A percentile compares a stretch with the other conserved stretches of the same genome.
Conservation (phyloP, 257 asterid species). For the Ballota nigra region DNA sequence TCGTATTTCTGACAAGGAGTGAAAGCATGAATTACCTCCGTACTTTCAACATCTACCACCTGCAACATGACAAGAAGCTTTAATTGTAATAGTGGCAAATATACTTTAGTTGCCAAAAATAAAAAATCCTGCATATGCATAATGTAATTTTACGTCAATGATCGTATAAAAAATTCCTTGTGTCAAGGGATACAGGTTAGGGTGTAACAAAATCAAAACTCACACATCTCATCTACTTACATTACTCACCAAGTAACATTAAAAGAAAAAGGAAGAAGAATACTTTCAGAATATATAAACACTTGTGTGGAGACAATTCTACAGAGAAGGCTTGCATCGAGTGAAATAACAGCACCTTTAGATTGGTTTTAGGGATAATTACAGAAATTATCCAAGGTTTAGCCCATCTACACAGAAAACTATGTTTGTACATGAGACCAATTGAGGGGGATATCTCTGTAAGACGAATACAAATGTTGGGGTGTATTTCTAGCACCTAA, state of each 20-base stretch:
- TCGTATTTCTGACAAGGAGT: conserved; percentile 59
- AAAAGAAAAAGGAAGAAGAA: neutral
- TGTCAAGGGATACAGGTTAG: neutral
- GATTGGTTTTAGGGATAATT: neutral
- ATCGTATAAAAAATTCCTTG: neutral
- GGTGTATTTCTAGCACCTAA: neutral
- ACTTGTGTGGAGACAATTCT: neutral
- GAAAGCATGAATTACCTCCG: conserved; percentile 46
- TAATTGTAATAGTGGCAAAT: neutral
- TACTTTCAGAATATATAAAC: too few species aligned
- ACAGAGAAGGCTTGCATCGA: neutral
- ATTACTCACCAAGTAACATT: neutral
- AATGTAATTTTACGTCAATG: neutral
- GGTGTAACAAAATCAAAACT: neutral
- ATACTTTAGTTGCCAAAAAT: neutral
- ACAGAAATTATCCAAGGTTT: neutral
- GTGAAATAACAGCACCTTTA: neutral
- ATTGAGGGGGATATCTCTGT: neutral
- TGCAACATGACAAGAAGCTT: conserved; percentile 26
- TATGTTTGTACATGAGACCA: neutral
- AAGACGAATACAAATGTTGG: neutral
- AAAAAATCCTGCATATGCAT: neutral
- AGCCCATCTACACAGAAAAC: neutral
- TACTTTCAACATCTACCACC: conserved; percentile 62
- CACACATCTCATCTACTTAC: neutral